These are phyloP conservation scores for Tylopilus rubrobrunneus DNA, from an alignment of 768 basidiomycete genomes.

Conservation along the genomic window DNA sequence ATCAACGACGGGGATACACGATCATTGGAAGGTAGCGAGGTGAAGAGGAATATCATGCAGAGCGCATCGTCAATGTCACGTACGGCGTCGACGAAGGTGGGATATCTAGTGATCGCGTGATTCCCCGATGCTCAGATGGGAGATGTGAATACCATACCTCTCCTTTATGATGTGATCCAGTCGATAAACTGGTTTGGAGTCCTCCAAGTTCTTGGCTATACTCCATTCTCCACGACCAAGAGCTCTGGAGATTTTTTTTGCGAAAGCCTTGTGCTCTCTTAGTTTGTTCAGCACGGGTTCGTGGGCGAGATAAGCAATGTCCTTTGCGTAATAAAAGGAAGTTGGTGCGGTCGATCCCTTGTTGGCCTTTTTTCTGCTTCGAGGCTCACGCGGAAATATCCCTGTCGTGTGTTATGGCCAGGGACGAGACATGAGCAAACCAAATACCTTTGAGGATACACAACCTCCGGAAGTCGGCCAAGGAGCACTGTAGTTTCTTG, in stretches of 20 bases:
- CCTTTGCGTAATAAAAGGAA: conserved; percentile 97
- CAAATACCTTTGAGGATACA: conserved; percentile 91
- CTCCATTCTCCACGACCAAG: conserved; percentile 95
- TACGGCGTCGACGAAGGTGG: conserved; percentile 92
- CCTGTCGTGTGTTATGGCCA: conserved; percentile 44
- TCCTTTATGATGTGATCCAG: conserved; percentile 98
- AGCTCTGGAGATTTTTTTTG: conserved; percentile 92
- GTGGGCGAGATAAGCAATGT: conserved; percentile 95
- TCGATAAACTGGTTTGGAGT: conserved; percentile 86
- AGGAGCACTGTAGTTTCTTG: conserved; percentile 93
- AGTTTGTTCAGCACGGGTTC: conserved; percentile 93
- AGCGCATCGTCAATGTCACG: conserved; percentile 97
- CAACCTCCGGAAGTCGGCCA: conserved; percentile 93
- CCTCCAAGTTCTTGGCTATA: conserved; percentile 88
- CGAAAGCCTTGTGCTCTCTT: conserved; percentile 96
- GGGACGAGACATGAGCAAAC: conserved; percentile 2
- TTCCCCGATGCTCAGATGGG: neutral
- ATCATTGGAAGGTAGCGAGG: conserved; percentile 82
- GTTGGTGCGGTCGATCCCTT: conserved; percentile 97
- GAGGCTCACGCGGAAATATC: conserved; percentile 96
- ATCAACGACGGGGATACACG: conserved; percentile 79
- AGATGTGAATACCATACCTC: conserved; percentile 48
- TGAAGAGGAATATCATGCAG: conserved; percentile 91
- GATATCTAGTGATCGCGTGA: conserved; percentile 60
- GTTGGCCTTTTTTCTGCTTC: conserved; percentile 88